Conservation (phyloP, 345 rosid species). For the Eucalyptus dawsonii region DNA sequence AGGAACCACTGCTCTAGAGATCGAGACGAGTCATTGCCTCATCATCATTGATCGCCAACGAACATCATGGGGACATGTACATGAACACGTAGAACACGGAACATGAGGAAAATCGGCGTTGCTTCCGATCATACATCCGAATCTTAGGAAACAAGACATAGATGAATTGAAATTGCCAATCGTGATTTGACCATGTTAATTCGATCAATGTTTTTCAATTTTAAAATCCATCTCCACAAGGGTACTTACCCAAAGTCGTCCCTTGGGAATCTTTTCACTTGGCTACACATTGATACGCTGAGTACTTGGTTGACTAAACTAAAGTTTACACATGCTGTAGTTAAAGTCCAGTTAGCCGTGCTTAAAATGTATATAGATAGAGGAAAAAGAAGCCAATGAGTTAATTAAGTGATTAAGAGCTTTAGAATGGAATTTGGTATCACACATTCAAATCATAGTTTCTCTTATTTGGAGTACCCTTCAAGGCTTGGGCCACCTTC, state of each 20-base stretch:
- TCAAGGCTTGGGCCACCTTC: neutral
- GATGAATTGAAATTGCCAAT: too few relatives aligned
- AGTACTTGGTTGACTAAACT: neutral
- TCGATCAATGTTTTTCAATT: too few relatives aligned
- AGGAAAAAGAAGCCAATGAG: too few relatives aligned
- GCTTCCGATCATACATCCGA: too few relatives aligned
- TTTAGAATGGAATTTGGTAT: neutral
- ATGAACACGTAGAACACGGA: neutral
- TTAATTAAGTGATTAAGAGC: too few relatives aligned
- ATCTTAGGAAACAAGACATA: too few relatives aligned
- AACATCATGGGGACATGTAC: neutral
- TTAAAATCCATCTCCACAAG: neutral
- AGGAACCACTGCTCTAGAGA: neutral
- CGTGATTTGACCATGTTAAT: too few relatives aligned
- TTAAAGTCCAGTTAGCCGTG: neutral
- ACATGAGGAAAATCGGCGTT: too few relatives aligned
- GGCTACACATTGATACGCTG: neutral
- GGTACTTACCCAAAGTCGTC: neutral
- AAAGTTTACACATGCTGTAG: neutral
- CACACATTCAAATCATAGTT: neutral
- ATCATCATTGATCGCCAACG: rapidly evolving
- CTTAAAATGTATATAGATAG: too few relatives aligned
- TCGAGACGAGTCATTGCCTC: neutral
- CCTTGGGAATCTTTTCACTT: neutral
- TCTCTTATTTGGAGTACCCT: neutral